Conservation (phyloP, 2,329 filamentous ascomycete genomes). For the Neospermospora avenae region DNA sequence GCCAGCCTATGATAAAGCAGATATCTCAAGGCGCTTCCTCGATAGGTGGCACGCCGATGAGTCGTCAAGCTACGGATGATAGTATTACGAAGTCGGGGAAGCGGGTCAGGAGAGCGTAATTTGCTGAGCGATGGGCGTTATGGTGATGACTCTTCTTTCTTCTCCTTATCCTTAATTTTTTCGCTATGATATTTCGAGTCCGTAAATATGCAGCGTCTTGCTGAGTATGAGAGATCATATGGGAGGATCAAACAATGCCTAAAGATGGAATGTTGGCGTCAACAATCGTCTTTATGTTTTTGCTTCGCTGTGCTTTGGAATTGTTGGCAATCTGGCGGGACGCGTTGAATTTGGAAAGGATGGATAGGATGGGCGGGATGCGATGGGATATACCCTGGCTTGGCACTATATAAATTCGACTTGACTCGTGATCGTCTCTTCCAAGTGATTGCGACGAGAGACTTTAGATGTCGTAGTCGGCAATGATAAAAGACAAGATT, state of each 20-base stretch:
- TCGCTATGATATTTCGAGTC: neutral
- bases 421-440: neutral
- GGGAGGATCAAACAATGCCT: neutral
- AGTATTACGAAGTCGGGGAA: slow-evolving; percentile 8
- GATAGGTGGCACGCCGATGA: slow-evolving; percentile 14
- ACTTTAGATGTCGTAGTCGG: too few species aligned
- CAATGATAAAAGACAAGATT: too few species aligned
- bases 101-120: neutral
- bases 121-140: neutral
- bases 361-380: neutral
- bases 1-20: slow-evolving; percentile 19
- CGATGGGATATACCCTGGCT: slow-evolving; percentile 4
- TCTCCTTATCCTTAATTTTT: neutral
- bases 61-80: slow-evolving; percentile 15
- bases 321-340: neutral
- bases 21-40: slow-evolving; percentile 12
- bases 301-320: neutral
- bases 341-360: too few species aligned
- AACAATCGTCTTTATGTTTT: neutral
- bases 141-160: neutral
- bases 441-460: too few species aligned
- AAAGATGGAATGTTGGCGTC: neutral
- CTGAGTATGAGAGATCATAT: neutral
- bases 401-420: neutral
- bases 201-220: neutral